phyloP scores from a whole-genome alignment of 345 rosid species.

The Syzygium oleosum region DNA sequence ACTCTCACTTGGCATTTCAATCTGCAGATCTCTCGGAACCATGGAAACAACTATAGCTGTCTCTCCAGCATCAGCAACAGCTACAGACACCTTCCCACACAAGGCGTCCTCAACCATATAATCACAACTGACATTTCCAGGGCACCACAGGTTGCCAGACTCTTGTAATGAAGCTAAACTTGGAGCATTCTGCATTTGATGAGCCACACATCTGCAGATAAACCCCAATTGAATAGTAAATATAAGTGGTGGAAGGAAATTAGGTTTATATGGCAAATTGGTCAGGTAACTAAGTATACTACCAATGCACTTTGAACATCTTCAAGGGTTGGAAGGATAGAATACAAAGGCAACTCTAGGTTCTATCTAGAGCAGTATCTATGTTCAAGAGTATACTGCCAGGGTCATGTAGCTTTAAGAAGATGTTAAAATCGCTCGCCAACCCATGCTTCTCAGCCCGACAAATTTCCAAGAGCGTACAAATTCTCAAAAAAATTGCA shows the following conservation, averaged over 20 bases:
- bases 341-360: not conserved
- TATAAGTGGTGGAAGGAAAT: not conserved
- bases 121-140: constrained; percentile 27
- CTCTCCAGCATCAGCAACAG: constrained; percentile 91
- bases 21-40: constrained; percentile 41
- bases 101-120: constrained; percentile 41
- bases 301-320: not conserved
- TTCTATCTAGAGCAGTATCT: not conserved
- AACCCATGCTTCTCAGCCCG: not conserved
- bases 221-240: constrained; percentile 4
- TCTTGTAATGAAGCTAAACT: constrained; percentile 26
- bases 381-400: not conserved
- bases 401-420: not conserved
- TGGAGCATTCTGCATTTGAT: constrained; percentile 36
- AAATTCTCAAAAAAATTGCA: not conserved
- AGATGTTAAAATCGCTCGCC: not conserved
- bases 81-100: constrained; percentile 63
- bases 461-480: not conserved
- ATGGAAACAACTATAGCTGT: constrained; percentile 88
- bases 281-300: not conserved
- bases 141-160: constrained; percentile 16
- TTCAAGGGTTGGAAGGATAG: not conserved
- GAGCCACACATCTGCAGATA: constrained; percentile 50
- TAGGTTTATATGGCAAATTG: not conserved
- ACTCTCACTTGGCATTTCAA: constrained; percentile 28